Percentiles rank a stretch among this genome's conserved stretches.
phyloP scores from a whole-genome alignment of 208 protist genomes.

The Phytomonas serpens region DNA sequence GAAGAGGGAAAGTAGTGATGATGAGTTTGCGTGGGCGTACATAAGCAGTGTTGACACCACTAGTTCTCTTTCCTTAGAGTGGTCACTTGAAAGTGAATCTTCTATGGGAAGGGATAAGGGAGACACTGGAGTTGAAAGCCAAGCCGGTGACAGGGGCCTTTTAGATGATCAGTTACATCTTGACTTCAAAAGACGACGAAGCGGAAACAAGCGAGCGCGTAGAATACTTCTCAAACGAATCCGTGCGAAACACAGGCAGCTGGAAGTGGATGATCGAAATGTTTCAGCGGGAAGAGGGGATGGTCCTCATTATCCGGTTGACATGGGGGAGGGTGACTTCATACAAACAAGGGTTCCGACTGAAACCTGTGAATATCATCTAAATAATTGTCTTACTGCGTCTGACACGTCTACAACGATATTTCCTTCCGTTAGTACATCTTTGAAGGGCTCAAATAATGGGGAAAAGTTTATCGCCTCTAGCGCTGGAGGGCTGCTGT shows the following conservation, averaged over 20 bases:
- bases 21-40: neutral
- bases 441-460: neutral
- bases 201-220: constrained; percentile 22
- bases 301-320: neutral
- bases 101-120: constrained; percentile 4
- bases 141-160: neutral
- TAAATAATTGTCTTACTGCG: neutral
- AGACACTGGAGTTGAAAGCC: neutral
- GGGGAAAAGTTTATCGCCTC: neutral
- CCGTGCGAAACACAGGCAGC: constrained; percentile 23
- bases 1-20: neutral
- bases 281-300: neutral
- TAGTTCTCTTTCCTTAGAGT: neutral
- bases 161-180: constrained; percentile 18
- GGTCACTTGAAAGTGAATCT: neutral
- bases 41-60: neutral
- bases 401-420: neutral
- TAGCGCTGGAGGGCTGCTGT: neutral
- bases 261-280: constrained; percentile 1
- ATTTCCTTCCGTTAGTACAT: neutral
- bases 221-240: constrained; percentile 41
- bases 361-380: neutral
- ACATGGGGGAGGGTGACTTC: neutral
- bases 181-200: constrained; percentile 32
- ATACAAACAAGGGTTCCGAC: neutral